phyloP scores from a whole-genome alignment of 352 stramenopile species.

The Phytophthora foliorum region DNA sequence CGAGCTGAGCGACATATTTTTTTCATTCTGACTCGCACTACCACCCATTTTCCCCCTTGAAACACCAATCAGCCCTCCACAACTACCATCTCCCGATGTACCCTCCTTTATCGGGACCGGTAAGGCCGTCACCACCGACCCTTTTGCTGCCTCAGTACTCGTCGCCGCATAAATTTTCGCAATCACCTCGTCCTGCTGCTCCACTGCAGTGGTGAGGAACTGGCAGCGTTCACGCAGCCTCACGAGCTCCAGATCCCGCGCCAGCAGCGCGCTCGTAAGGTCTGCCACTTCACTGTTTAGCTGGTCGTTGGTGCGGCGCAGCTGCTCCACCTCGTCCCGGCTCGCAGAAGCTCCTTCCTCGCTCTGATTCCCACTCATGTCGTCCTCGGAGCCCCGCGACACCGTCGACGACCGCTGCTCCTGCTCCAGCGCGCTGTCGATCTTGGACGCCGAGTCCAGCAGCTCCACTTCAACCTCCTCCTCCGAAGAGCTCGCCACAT shows the following conservation, averaged over 20 bases:
- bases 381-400: constrained; percentile 15
- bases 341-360: background rate
- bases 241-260: constrained; percentile 79
- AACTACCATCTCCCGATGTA: background rate
- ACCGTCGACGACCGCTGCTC: constrained; percentile 31
- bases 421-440: constrained; percentile 27
- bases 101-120: background rate
- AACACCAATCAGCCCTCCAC: background rate
- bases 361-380: constrained; percentile 10
- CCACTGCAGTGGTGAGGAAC: constrained; percentile 64
- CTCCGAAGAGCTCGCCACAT: constrained; percentile 21
- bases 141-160: constrained; percentile 7
- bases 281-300: constrained; percentile 68
- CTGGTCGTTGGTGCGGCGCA: constrained; percentile 55
- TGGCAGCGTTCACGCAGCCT: constrained; percentile 72
- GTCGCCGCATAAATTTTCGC: constrained; percentile 78
- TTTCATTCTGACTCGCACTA: constrained; percentile 16
- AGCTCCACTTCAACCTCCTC: constrained; percentile 38
- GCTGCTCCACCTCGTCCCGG: constrained; percentile 33
- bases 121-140: constrained; percentile 12
- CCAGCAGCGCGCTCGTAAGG: constrained; percentile 73
- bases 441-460: constrained; percentile 36
- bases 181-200: constrained; percentile 84
- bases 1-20: constrained; percentile 17
- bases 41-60: constrained; percentile 1